phyloP scores from a whole-genome alignment of 441 rosid genomes.

The Codiaeum variegatum region DNA sequence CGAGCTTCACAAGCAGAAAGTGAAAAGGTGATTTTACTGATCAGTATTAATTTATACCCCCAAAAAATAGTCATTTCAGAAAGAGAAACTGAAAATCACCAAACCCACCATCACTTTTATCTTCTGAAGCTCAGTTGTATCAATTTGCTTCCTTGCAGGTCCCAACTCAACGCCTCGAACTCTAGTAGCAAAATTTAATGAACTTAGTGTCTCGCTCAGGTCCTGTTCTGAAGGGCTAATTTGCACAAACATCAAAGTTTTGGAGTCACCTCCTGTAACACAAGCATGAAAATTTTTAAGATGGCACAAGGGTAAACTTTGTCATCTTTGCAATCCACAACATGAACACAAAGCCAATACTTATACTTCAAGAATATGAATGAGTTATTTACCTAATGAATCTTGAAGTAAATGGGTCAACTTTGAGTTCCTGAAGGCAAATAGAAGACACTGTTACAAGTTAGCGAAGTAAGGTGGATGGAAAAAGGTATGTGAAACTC shows the following conservation, averaged over 20 bases:
- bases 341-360: slow-evolving; percentile 4
- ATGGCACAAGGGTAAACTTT: too few relatives aligned
- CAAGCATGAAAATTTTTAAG: background rate
- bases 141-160: slow-evolving; percentile 72
- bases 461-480: background rate
- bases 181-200: slow-evolving; percentile 80
- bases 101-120: slow-evolving; percentile 58
- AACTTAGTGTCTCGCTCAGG: slow-evolving; percentile 73
- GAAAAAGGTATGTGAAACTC: background rate
- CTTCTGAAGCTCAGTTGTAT: slow-evolving; percentile 72
- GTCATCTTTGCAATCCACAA: slow-evolving; percentile 8
- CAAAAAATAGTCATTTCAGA: background rate
- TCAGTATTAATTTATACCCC: background rate
- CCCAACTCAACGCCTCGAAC: slow-evolving; percentile 81
- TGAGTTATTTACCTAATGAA: slow-evolving; percentile 56
- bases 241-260: slow-evolving; percentile 87
- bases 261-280: slow-evolving; percentile 77
- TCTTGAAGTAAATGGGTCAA: slow-evolving; percentile 93
- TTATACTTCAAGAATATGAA: background rate
- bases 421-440: slow-evolving; percentile 71
- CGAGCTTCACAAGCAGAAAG: slow-evolving; percentile 44
- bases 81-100: background rate
- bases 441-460: background rate
- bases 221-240: slow-evolving; percentile 82
- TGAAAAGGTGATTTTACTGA: background rate